These are phyloP conservation scores for Xylariomycetidae sp. DNA, from an alignment of 2,329 filamentous ascomycete genomes.

Conservation along the genomic window DNA sequence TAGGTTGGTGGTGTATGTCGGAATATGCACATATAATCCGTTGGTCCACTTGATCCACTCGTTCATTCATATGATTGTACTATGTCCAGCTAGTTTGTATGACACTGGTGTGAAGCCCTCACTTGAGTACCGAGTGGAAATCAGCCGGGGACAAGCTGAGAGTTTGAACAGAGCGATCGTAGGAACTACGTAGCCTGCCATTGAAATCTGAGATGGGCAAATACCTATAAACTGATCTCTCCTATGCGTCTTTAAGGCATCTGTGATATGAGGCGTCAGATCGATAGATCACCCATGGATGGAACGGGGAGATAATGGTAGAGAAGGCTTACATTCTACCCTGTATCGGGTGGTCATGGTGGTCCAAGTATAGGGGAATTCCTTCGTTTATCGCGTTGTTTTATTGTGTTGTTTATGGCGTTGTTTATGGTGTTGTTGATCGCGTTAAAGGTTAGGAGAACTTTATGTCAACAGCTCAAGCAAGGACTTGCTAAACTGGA, in stretches of 20 bases:
- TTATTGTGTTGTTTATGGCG: not conserved
- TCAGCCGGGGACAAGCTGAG: not conserved
- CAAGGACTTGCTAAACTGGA: too few species aligned
- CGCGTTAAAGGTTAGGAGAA: too few species aligned
- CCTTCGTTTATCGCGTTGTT: not conserved
- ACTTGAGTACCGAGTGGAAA: not conserved
- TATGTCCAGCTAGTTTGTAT: too few species aligned
- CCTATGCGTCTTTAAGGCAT: constrained; percentile 75
- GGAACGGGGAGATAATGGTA: constrained; percentile 1
- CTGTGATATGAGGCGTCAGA: constrained; percentile 29
- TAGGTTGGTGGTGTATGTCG: constrained; percentile 4
- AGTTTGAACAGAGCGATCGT: not conserved
- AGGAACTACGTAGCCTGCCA: too few species aligned
- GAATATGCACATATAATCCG: constrained; percentile 1
- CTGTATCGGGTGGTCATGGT: constrained; percentile 61
- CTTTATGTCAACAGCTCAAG: too few species aligned
- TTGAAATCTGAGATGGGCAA: too few species aligned
- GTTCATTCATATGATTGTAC: too few species aligned
- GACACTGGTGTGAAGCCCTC: constrained; percentile 3
- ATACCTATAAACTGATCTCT: constrained; percentile 86
- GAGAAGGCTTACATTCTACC: constrained; percentile 62
- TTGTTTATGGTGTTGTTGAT: not conserved
- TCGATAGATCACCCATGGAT: not conserved
- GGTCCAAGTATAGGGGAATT: not conserved
- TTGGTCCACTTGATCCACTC: constrained; percentile 1